These are phyloP conservation scores for Bipolaris bicolor DNA, from an alignment of 2,329 filamentous ascomycete species.

Conservation along the genomic window DNA sequence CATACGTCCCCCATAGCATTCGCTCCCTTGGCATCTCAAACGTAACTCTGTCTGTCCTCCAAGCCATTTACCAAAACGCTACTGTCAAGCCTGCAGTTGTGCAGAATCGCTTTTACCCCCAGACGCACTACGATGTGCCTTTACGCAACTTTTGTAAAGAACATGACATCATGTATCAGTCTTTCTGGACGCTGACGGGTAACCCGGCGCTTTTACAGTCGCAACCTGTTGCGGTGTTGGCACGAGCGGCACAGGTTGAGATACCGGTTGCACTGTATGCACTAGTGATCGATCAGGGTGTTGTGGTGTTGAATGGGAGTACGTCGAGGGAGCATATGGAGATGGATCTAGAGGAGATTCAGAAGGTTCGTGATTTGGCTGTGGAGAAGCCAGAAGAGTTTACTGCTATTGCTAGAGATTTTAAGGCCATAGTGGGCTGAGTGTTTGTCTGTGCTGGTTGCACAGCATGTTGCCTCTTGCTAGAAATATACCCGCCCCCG, in stretches of 20 bases:
- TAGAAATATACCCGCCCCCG: background rate
- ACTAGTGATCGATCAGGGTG: conserved; percentile 60
- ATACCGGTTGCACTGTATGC: conserved; percentile 60
- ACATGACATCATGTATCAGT: conserved; percentile 62
- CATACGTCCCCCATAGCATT: conserved; percentile 69
- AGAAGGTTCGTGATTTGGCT: conserved; percentile 52
- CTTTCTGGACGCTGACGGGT: conserved; percentile 67
- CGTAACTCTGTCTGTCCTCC: conserved; percentile 63
- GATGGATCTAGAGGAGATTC: conserved; percentile 57
- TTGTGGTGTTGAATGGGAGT: conserved; percentile 63
- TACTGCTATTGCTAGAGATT: conserved; percentile 43
- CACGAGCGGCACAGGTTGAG: conserved; percentile 51
- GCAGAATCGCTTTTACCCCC: conserved; percentile 75
- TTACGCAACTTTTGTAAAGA: conserved; percentile 64
- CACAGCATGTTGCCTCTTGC: background rate
- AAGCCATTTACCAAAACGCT: conserved; percentile 57
- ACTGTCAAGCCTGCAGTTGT: conserved; percentile 66
- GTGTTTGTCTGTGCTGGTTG: background rate
- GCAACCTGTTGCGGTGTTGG: conserved; percentile 58
- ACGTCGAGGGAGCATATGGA: conserved; percentile 59
- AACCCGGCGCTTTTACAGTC: conserved; percentile 60
- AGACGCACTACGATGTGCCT: conserved; percentile 64
- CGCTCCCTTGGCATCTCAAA: conserved; percentile 78
- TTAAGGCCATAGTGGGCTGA: conserved; percentile 23
- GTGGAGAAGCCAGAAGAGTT: conserved; percentile 57